These are phyloP conservation scores for Glycine tomentella DNA, from an alignment of 306 rosid species.

Conservation along the genomic window DNA sequence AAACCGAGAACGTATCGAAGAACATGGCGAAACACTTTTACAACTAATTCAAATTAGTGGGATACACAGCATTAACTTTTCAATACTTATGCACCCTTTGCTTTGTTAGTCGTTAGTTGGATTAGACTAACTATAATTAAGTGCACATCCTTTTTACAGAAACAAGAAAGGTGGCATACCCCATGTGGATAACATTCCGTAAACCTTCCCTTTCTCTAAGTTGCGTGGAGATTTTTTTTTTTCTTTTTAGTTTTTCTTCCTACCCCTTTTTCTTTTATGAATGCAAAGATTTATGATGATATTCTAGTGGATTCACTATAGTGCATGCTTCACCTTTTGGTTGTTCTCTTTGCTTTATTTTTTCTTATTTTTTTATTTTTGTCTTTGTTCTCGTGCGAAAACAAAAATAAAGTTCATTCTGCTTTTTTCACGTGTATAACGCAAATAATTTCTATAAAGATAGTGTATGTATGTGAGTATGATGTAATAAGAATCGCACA, in stretches of 20 bases:
- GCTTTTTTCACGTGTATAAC: slow-evolving; percentile 75
- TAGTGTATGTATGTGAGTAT: slow-evolving; percentile 33
- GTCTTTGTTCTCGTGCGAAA: slow-evolving; percentile 43
- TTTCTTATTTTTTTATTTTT: background rate
- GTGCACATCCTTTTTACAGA: slow-evolving; percentile 53
- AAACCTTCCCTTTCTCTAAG: slow-evolving; percentile 49
- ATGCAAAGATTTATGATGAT: slow-evolving; percentile 71
- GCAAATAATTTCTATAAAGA: slow-evolving; percentile 45
- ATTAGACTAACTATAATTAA: slow-evolving; percentile 58
- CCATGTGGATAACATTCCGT: slow-evolving; percentile 58
- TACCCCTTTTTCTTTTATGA: slow-evolving; percentile 56
- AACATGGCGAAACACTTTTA: slow-evolving; percentile 45
- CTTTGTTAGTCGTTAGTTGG: slow-evolving; percentile 45
- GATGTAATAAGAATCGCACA: slow-evolving; percentile 14
- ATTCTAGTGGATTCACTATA: slow-evolving; percentile 74
- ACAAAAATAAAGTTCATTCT: slow-evolving; percentile 51
- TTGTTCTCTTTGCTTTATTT: slow-evolving; percentile 49
- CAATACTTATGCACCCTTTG: slow-evolving; percentile 41
- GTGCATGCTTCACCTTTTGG: slow-evolving; percentile 70
- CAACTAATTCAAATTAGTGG: slow-evolving; percentile 50
- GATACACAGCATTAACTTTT: slow-evolving; percentile 45
- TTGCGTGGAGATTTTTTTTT: slow-evolving; percentile 49
- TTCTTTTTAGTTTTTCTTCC: slow-evolving; percentile 28
- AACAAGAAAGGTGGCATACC: slow-evolving; percentile 58
- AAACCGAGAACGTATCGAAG: slow-evolving; percentile 38